Evolutionary conservation across 352 stramenopile genomes (phyloP), one percentile per base, ranked within the genome.

Genomic region (Phytophthora cactorum): DNA sequence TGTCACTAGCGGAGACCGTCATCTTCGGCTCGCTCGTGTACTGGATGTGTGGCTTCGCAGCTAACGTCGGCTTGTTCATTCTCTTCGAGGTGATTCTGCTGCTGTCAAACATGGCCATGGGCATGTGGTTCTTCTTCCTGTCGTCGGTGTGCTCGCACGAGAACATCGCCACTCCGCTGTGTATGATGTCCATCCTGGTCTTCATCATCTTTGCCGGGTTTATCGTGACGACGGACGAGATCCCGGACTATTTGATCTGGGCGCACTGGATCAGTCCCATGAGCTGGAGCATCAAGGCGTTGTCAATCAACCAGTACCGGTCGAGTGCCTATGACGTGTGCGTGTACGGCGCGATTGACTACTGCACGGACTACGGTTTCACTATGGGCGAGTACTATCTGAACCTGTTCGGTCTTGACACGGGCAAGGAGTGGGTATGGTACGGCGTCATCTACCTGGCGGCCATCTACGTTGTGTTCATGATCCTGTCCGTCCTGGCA

Each of bases 261-360:
- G 17, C 84, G 1, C 86, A 89, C 52, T 88, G 72, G 68, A 74
- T 91, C 29, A 88, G 86, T 55, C 82, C 82, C 0, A 72, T 89
- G 45, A 67, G 67, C 27, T 89, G 77, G 75, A 74, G 63, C 27
- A 72, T 81, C 14, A 70, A 69, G 12, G 70, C 74, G 14, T 29
- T 66, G 28, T 38, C 50, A 10, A 52, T 81, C 67, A 78, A 73
- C 53, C 54, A 81, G 57, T 82, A 80, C 54, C 46, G 56, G 14
- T 59, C 44, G 10, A 32, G 11, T 5, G 52, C 36, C 39, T 69
- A 49, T 22, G 43, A 79, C 47, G 52, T 74, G 7, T 75, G 72
- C 9, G 62, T 72, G 28, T 82, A 74, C 41, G 55, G 59, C 22
- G 60, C 50, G 12, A 62, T 72, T 56, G 66, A 67, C 54, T 68